Percentiles rank a stretch among this genome's conserved stretches.
These are phyloP conservation scores for Didymella segeticola DNA, from an alignment of 2,329 filamentous ascomycete genomes.

Conservation along the genomic window DNA sequence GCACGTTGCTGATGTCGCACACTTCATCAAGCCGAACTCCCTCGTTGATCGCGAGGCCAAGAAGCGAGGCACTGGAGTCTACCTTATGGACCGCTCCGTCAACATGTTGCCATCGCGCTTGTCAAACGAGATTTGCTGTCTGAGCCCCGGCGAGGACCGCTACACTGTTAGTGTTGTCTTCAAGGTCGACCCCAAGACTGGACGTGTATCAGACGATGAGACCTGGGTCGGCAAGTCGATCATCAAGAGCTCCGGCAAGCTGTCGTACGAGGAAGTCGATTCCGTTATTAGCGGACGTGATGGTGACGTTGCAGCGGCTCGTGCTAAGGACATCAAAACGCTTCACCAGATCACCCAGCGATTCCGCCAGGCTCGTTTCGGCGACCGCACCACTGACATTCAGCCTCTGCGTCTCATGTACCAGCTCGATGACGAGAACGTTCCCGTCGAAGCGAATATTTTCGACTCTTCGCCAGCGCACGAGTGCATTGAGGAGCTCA, in stretches of 20 bases:
- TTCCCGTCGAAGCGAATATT: constrained; percentile 94
- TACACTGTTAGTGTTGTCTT: constrained; percentile 93
- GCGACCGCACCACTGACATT: constrained; percentile 78
- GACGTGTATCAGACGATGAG: constrained; percentile 80
- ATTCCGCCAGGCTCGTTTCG: constrained; percentile 87
- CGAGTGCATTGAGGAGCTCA: constrained; percentile 92
- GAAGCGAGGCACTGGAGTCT: constrained; percentile 96
- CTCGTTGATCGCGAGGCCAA: constrained; percentile 96
- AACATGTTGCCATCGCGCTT: constrained; percentile 87
- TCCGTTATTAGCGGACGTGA: constrained; percentile 73
- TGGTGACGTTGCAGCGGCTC: constrained; percentile 69
- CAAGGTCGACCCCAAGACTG: constrained; percentile 82
- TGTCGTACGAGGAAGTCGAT: constrained; percentile 87
- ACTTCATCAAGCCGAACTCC: constrained; percentile 96
- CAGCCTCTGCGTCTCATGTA: constrained; percentile 87
- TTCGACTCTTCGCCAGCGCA: constrained; percentile 90
- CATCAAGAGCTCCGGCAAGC: constrained; percentile 87
- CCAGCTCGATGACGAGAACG: constrained; percentile 96
- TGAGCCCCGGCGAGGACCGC: constrained; percentile 85
- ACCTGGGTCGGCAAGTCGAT: constrained; percentile 94
- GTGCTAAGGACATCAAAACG: constrained; percentile 78
- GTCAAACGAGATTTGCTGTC: constrained; percentile 84
- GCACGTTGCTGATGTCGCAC: constrained; percentile 91
- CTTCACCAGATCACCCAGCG: constrained; percentile 84
- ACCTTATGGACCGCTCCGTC: constrained; percentile 88